Base-by-base conservation (phyloP, 805 yeast genomes). In the Ogataea pignaliae region DNA sequence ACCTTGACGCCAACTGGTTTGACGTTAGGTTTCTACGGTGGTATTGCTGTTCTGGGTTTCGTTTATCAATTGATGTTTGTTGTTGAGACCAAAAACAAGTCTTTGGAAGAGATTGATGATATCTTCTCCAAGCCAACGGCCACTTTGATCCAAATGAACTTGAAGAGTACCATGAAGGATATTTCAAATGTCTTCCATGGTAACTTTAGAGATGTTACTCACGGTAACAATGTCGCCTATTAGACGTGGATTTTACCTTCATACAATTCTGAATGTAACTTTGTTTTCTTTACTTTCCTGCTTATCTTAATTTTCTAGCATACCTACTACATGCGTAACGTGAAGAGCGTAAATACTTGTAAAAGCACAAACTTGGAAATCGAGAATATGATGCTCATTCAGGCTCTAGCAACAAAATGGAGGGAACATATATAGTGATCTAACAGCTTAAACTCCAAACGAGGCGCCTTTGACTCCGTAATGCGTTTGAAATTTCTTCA, bases 81-180 rank as follows among this genome's bases (percentile, higher is more conserved):
- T 76, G 86, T 84, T 33, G 88, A 83, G 65, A 83, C 88, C 31
- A 82, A 81, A 65, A 82, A 76, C 54, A 78, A 75, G 65, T 79
- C 88, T 12, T 71, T 83, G 59, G 89, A 83, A 65, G 88, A 83
- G 64, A 77, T 83, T 47, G 88, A 83, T 57, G 81, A 75, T 40
- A 66, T 81, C 39, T 81, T 80, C 66, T 63, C 71, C 42, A 73
- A 67, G 56, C 69, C 79, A 21, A 70, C 85, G 2, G 40, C 54
- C 37, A 57, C 62, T 17, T 44, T 71, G 37, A 65, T 68, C n/a
- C 59, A 53, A 21, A 58, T 61, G 50, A 72, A 72, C 51, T 41
- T 69, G 38, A 55, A 44, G 41, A 41, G 47, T 29, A 52, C 53
- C 18, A 47, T 41, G 42, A 52, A 39, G 28, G 60, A 56, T 41